Evolutionary conservation across 306 rosid genomes (phyloP).

Genomic region (Vachellia pachyceras): DNA sequence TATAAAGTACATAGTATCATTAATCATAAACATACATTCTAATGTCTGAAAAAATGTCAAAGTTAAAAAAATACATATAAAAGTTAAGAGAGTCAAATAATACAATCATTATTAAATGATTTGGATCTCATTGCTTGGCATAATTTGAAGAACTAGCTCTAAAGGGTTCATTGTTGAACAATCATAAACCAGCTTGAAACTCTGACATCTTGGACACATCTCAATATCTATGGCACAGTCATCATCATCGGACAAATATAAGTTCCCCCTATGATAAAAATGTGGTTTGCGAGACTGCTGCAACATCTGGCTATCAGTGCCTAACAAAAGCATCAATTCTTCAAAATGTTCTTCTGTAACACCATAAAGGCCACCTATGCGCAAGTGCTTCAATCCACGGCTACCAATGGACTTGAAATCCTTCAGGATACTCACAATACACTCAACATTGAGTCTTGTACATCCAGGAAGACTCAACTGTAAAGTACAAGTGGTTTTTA

Average conservation of each 20-base stretch:
- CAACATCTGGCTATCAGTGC: conserved; percentile 52
- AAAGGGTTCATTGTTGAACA: too few relatives aligned
- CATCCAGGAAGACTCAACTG: conserved; percentile 95
- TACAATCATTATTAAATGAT: too few relatives aligned
- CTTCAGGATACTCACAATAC: conserved; percentile 67
- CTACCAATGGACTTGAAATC: conserved; percentile 60
- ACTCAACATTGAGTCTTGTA: conserved; percentile 83
- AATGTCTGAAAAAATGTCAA: too few relatives aligned
- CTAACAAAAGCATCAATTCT: conserved; percentile 71
- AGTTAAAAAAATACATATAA: too few relatives aligned
- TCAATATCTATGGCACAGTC: conserved; percentile 69
- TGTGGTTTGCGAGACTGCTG: conserved; percentile 66
- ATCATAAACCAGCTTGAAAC: conserved; percentile 75
- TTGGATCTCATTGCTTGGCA: too few relatives aligned
- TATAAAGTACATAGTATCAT: too few relatives aligned
- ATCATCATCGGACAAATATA: conserved; percentile 71
- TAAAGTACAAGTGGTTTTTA: too few relatives aligned
- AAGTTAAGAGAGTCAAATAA: too few relatives aligned
- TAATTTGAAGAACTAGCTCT: too few relatives aligned
- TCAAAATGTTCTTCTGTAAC: conserved; percentile 71
- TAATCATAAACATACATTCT: too few relatives aligned
- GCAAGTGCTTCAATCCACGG: conserved; percentile 71
- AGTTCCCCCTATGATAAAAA: conserved; percentile 62
- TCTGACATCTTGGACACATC: conserved; percentile 74
- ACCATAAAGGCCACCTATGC: conserved; percentile 88